Evolutionary conservation across 129 eudicot genomes (phyloP).

Genomic region (Deinandra increscens): DNA sequence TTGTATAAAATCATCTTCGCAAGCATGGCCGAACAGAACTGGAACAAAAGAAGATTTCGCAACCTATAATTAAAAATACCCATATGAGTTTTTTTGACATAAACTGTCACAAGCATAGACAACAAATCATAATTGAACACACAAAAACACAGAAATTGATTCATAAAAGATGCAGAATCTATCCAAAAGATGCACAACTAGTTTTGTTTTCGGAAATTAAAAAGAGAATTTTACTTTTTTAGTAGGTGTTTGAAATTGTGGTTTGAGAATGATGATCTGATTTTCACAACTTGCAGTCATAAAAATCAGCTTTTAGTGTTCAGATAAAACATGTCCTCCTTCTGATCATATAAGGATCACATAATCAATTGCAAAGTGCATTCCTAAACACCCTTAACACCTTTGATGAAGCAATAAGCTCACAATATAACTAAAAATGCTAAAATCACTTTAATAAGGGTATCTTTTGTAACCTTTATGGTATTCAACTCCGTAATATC

Average conservation of each 20-base stretch:
- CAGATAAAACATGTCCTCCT: no score
- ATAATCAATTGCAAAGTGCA: no score
- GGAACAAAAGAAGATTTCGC: conserved; percentile 91
- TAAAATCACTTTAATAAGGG: not conserved
- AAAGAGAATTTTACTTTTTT: no score
- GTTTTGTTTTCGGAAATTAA: not conserved
- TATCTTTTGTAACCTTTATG: conserved; percentile 51
- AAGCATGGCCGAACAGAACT: conserved; percentile 83
- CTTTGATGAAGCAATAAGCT: not conserved
- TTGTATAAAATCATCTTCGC: conserved; percentile 87
- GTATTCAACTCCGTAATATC: conserved; percentile 83
- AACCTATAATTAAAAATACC: conserved; percentile 44
- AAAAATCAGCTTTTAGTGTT: no score
- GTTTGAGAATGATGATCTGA: no score
- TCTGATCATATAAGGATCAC: no score
- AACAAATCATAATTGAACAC: not conserved
- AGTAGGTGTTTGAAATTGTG: no score
- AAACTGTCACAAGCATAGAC: not conserved
- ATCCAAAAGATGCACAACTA: no score
- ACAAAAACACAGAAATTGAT: not conserved
- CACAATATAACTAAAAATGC: not conserved
- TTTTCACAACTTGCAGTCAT: no score
- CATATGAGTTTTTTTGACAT: conserved; percentile 19
- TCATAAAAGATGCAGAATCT: not conserved
- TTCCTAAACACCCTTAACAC: no score